phyloP scores from a whole-genome alignment of 345 rosid species.

The Eucalyptus viminalis region DNA sequence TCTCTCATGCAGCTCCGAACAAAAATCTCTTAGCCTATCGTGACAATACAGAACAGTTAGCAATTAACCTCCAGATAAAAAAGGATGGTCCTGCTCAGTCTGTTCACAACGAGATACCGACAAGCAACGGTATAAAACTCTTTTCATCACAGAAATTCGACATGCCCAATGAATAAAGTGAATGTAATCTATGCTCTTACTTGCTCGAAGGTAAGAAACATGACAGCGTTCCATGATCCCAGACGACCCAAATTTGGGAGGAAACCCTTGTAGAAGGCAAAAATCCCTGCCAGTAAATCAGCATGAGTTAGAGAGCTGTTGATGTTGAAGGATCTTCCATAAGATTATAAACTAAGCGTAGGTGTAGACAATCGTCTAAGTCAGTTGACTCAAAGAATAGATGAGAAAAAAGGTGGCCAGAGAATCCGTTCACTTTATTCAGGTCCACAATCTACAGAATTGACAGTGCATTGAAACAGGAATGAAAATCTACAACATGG shows the following conservation, averaged over 20 bases:
- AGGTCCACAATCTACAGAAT: not conserved
- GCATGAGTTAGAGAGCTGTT: not conserved
- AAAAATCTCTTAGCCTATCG: not conserved
- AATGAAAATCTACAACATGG: not conserved
- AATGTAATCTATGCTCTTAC: constrained; percentile 24
- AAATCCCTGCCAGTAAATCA: constrained; percentile 43
- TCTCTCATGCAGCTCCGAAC: not conserved
- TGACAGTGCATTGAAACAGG: not conserved
- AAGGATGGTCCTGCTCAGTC: not conserved
- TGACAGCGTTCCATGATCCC: constrained; percentile 88
- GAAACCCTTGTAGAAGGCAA: constrained; percentile 91
- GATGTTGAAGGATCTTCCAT: not conserved
- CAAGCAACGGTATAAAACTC: not conserved
- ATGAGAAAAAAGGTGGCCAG: not conserved
- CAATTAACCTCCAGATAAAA: not conserved
- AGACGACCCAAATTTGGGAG: constrained; percentile 82
- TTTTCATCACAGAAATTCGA: not conserved
- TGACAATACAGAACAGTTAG: not conserved
- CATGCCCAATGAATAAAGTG: not conserved
- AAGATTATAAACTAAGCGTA: not conserved
- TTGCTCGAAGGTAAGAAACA: constrained; percentile 94
- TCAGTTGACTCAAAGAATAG: not conserved
- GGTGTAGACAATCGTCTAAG: not conserved
- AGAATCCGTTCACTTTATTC: not conserved
- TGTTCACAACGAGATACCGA: not conserved